Percentiles rank a stretch among this genome's conserved stretches.
Conservation (phyloP, 305 asterid genomes). For the Solanum hybrid region DNA sequence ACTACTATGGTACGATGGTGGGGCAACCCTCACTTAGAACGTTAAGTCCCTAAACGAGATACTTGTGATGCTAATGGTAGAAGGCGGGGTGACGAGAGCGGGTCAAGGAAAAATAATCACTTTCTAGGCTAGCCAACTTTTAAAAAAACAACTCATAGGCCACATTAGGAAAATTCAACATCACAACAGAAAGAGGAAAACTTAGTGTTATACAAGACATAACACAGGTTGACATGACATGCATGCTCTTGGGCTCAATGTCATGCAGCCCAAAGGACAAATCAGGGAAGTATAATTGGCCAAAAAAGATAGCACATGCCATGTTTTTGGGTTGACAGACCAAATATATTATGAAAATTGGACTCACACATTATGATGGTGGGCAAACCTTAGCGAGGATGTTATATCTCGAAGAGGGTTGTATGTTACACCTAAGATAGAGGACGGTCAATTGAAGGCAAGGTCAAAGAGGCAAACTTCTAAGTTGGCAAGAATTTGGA, state of each 20-base stretch:
- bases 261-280: background rate
- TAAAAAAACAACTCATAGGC: background rate
- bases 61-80: background rate
- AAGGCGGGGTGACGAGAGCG: background rate
- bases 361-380: background rate
- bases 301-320: background rate
- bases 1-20: background rate
- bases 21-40: background rate
- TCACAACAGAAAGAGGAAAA: background rate
- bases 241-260: background rate
- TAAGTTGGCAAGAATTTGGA: background rate
- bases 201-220: background rate
- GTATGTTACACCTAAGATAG: background rate
- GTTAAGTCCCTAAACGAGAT: background rate
- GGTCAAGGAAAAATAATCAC: background rate
- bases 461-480: background rate
- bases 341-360: background rate
- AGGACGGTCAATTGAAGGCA: background rate
- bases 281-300: background rate
- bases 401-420: background rate
- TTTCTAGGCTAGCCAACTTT: background rate
- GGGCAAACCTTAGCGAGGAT: background rate
- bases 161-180: background rate
- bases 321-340: background rate
- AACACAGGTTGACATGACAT: background rate